Conservation (phyloP, 139 green algal species). For the Penium margaritaceum region DNA sequence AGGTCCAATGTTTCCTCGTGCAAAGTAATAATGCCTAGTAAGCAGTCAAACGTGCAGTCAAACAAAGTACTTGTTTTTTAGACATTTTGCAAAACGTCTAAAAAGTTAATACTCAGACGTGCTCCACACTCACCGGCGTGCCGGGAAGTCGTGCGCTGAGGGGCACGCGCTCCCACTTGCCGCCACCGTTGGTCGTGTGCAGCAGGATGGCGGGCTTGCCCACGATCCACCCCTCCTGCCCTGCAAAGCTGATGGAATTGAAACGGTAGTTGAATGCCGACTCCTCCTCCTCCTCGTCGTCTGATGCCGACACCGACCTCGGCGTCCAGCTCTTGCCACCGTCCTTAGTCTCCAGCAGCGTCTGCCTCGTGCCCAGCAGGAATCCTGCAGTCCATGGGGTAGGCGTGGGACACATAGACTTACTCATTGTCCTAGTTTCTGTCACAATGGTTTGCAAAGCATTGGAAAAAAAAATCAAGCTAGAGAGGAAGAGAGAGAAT, state of each 20-base stretch:
- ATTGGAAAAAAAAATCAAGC: too few relatives aligned
- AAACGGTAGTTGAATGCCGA: slow-evolving; percentile 92
- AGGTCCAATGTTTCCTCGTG: too few relatives aligned
- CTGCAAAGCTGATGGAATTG: slow-evolving; percentile 86
- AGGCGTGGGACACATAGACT: too few relatives aligned
- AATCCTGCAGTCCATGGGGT: too few relatives aligned
- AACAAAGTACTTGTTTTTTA: too few relatives aligned
- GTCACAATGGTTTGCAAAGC: too few relatives aligned
- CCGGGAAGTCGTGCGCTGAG: slow-evolving; percentile 85
- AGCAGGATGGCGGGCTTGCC: slow-evolving; percentile 97
- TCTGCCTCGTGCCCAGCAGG: slow-evolving; percentile 90
- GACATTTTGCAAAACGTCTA: too few relatives aligned
- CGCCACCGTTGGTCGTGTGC: slow-evolving; percentile 85
- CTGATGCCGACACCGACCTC: slow-evolving; percentile 56
- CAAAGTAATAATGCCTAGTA: too few relatives aligned
- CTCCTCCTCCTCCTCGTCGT: slow-evolving; percentile 60
- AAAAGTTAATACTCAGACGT: too few relatives aligned
- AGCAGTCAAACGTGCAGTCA: too few relatives aligned
- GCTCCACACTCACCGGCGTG: slow-evolving; percentile 39
- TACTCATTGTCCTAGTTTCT: too few relatives aligned
- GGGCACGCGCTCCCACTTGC: slow-evolving; percentile 90
- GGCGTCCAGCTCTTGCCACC: slow-evolving; percentile 93
- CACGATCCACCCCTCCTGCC: slow-evolving; percentile 95
- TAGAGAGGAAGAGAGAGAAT: too few relatives aligned
- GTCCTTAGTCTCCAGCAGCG: slow-evolving; percentile 92